Evolutionary conservation across 176 grass and related monocot genomes (phyloP).

Genomic region (Carex scoparia): DNA sequence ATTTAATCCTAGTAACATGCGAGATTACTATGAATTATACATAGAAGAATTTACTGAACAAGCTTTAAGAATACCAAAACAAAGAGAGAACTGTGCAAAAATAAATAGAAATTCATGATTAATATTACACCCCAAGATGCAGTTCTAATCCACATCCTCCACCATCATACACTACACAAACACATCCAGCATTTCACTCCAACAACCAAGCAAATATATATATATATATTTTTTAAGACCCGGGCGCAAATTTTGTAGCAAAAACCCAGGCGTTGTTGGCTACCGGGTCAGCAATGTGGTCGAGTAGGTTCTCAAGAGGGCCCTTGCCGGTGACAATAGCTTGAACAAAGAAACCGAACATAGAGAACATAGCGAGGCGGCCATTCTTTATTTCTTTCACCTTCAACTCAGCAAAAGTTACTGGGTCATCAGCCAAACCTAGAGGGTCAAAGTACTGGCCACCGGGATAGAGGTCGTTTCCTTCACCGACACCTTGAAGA

Average conservation of each 20-base stretch:
- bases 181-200: conserved; percentile 9
- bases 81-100: background rate
- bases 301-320: conserved; percentile 85
- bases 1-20: background rate
- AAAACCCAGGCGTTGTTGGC: conserved; percentile 97
- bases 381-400: conserved; percentile 99
- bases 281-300: conserved; percentile 79
- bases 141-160: conserved; percentile 27
- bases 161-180: conserved; percentile 27
- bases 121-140: conserved; percentile 26
- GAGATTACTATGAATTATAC: background rate
- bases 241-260: conserved; percentile 84
- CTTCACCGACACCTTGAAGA: conserved; percentile 75
- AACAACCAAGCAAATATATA: background rate
- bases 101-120: conserved; percentile 25
- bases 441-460: conserved; percentile 91
- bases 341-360: conserved; percentile 93
- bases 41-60: background rate
- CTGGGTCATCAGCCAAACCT: conserved; percentile 81
- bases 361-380: conserved; percentile 93
- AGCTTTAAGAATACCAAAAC: background rate
- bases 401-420: conserved; percentile 78
- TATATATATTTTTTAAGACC: conserved; percentile 32
- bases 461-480: conserved; percentile 91
- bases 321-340: conserved; percentile 94